These are phyloP conservation scores for Fusarium pseudocircinatum DNA, from an alignment of 2,329 filamentous ascomycete species.

Conservation along the genomic window DNA sequence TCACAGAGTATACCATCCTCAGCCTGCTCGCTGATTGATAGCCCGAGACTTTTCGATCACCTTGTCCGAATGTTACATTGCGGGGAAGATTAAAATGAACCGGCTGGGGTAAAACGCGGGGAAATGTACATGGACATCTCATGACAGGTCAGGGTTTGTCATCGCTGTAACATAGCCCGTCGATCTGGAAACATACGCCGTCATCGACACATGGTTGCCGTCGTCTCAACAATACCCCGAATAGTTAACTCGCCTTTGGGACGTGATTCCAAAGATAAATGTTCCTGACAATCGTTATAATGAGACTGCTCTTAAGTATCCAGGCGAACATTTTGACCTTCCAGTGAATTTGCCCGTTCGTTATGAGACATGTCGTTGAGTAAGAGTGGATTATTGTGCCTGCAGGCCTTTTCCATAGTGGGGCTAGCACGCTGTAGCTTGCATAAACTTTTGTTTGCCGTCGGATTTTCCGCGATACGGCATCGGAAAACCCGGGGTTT, in stretches of 20 bases:
- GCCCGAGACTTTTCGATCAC: not conserved
- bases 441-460: too few species aligned
- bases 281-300: accelerated
- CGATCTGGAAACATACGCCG: not conserved
- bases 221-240: not conserved
- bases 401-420: too few species aligned
- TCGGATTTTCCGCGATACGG: not conserved
- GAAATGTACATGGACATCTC: not conserved
- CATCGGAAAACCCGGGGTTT: not conserved
- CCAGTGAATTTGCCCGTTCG: not conserved
- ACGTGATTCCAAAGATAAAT: not conserved
- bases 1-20: not conserved
- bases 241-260: not conserved
- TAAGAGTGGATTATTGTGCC: accelerated
- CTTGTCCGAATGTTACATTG: not conserved
- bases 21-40: not conserved
- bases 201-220: too few species aligned
- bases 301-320: not conserved
- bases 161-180: not conserved
- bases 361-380: not conserved
- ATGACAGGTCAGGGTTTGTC: not conserved
- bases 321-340: accelerated
- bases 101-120: not conserved
- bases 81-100: not conserved
- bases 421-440: not conserved